These are phyloP conservation scores for Pleomassaria siparia DNA, from an alignment of 2,329 filamentous ascomycete genomes.

Conservation along the genomic window DNA sequence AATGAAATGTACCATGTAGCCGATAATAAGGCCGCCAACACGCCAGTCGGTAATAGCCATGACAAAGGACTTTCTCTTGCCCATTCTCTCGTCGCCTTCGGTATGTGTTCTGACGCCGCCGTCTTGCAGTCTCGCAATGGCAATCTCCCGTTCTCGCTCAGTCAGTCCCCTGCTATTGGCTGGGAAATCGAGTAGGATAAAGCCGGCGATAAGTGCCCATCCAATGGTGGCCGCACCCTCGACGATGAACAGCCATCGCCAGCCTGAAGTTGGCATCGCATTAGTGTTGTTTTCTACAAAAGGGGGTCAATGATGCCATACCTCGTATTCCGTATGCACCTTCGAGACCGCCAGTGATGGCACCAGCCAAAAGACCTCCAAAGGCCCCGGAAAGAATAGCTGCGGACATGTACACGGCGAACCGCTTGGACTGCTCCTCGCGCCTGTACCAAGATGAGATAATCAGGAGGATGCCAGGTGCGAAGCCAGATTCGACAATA, in stretches of 20 bases:
- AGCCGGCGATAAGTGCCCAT: constrained; percentile 46
- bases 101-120: constrained; percentile 44
- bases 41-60: constrained; percentile 49
- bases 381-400: constrained; percentile 60
- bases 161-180: constrained; percentile 48
- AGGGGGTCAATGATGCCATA: no score
- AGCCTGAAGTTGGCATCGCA: no score
- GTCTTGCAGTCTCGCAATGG: constrained; percentile 48
- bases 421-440: constrained; percentile 59
- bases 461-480: constrained; percentile 57
- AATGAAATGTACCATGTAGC: constrained; percentile 49
- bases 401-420: constrained; percentile 60
- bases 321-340: constrained; percentile 48
- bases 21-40: constrained; percentile 52
- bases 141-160: constrained; percentile 46
- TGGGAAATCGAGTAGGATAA: constrained; percentile 55
- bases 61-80: constrained; percentile 43
- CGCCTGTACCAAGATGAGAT: constrained; percentile 63
- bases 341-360: constrained; percentile 52
- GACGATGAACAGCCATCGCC: constrained; percentile 54
- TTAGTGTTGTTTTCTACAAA: no score
- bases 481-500: constrained; percentile 57
- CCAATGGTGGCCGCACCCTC: constrained; percentile 49
- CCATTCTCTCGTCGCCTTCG: constrained; percentile 33
- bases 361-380: constrained; percentile 54